Evolutionary conservation across 306 rosid species (phyloP).

Genomic region (Vigna nakashimae): DNA sequence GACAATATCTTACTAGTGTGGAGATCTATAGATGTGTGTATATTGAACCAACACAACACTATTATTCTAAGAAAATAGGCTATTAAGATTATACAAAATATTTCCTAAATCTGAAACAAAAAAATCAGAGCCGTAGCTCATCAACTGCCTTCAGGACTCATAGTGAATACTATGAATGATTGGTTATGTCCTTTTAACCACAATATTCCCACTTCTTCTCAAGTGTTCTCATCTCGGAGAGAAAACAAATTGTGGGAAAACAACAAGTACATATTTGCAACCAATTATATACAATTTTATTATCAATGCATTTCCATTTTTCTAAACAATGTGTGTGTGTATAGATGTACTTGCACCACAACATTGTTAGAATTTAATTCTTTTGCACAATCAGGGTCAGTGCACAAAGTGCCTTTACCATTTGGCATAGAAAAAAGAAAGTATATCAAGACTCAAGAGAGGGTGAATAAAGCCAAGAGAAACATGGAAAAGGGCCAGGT

Average conservation of each 20-base stretch:
- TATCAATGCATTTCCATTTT: background rate
- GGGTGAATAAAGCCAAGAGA: background rate
- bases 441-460: background rate
- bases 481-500: background rate
- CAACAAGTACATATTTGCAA: background rate
- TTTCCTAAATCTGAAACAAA: background rate
- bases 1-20: too few relatives aligned
- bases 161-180: background rate
- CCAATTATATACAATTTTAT: background rate
- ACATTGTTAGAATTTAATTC: background rate
- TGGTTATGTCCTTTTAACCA: background rate
- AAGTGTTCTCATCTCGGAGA: background rate
- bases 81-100: background rate
- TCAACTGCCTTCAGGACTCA: background rate
- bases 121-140: background rate
- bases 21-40: too few relatives aligned
- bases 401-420: background rate
- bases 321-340: background rate
- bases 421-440: background rate
- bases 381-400: background rate
- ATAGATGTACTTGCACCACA: background rate
- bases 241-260: background rate
- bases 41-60: background rate
- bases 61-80: background rate
- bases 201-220: background rate